These are phyloP conservation scores for Talaromyces adpressus DNA, from an alignment of 495 filamentous ascomycete genomes.

Conservation along the genomic window DNA sequence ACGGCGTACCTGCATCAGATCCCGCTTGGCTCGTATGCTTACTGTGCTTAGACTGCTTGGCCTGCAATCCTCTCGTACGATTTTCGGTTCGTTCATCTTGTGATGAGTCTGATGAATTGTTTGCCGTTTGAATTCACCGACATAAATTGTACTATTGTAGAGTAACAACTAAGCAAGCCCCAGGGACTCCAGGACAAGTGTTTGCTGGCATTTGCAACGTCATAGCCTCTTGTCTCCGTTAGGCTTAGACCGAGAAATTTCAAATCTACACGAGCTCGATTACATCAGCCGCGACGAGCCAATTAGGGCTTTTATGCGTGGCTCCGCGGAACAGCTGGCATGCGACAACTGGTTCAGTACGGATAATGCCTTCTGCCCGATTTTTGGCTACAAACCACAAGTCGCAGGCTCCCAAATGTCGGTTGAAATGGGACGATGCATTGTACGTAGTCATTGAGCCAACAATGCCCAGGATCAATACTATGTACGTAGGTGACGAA, in stretches of 20 bases:
- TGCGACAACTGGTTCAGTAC: background rate
- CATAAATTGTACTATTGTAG: background rate
- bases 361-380: background rate
- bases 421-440: background rate
- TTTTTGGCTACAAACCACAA: background rate
- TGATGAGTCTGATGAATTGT: background rate
- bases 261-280: background rate
- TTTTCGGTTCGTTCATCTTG: background rate
- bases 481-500: background rate
- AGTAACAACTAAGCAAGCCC: background rate
- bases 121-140: background rate
- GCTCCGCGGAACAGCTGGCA: background rate
- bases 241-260: background rate
- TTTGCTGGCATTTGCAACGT: background rate
- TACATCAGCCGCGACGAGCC: background rate
- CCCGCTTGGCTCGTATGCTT: background rate
- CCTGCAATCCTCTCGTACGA: background rate
- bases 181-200: background rate
- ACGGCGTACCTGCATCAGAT: slow-evolving; percentile 2
- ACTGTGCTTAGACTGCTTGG: background rate
- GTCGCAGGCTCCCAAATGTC: background rate
- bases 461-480: background rate
- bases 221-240: background rate
- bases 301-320: background rate
- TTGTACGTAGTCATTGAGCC: background rate